Evolutionary conservation across 2,329 filamentous ascomycete genomes (phyloP).

Genomic region (Blumeriella jaapii): DNA sequence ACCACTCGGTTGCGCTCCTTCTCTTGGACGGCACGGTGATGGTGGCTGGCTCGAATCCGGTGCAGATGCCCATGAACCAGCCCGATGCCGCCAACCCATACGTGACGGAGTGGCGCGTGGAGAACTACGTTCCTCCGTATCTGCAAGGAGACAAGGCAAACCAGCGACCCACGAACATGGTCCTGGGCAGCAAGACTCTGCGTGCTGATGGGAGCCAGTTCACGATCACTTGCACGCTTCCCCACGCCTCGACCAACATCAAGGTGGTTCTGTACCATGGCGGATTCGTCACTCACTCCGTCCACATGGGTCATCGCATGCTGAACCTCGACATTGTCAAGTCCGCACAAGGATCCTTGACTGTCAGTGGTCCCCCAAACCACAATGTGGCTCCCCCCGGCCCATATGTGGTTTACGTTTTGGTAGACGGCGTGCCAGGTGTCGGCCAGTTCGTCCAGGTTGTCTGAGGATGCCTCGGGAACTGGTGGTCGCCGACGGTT

Average conservation of each 20-base stretch:
- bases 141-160: conserved; percentile 38
- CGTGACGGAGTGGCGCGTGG: conserved; percentile 49
- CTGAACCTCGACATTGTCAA: conserved; percentile 38
- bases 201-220: conserved; percentile 33
- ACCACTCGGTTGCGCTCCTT: conserved; percentile 49
- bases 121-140: conserved; percentile 50
- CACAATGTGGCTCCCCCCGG: conserved; percentile 44
- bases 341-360: conserved; percentile 33
- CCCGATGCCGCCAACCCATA: conserved; percentile 35
- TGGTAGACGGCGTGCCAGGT: conserved; percentile 28
- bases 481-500: conserved; percentile 4
- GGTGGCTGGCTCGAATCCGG: conserved; percentile 48
- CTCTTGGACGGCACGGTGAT: conserved; percentile 48
- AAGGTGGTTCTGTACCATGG: conserved; percentile 45
- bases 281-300: conserved; percentile 47
- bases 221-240: conserved; percentile 35
- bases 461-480: background rate
- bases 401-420: conserved; percentile 47
- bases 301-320: conserved; percentile 52
- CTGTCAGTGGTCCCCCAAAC: conserved; percentile 42
- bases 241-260: conserved; percentile 31
- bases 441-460: conserved; percentile 25
- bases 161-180: conserved; percentile 36
- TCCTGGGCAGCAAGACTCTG: conserved; percentile 34
- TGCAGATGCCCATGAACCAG: conserved; percentile 42